Percentiles rank a stretch among this genome's conserved stretches.
Conservation (phyloP, 371 early-diverging fungal species). For the Lichtheimia ornata region DNA sequence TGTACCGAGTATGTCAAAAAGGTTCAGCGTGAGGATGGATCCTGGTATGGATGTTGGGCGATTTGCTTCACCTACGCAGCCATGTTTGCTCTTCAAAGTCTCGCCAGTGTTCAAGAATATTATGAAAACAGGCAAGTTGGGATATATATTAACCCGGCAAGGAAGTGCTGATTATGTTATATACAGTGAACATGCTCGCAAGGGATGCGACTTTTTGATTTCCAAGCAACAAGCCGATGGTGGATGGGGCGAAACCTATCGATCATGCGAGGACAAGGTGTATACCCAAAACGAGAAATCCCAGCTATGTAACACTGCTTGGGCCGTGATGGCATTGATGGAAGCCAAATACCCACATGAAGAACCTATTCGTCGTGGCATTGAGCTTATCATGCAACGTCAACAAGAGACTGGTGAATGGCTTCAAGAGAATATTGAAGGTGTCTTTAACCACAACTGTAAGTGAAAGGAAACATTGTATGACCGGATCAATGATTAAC, state of each 20-base stretch:
- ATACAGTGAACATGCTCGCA: constrained; percentile 34
- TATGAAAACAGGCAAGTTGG: constrained; percentile 73
- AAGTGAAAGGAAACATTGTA: constrained; percentile 10
- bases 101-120: constrained; percentile 81
- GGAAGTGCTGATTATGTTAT: neutral
- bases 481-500: too few species aligned
- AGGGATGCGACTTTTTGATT: constrained; percentile 85
- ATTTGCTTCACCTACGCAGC: constrained; percentile 98
- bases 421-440: constrained; percentile 96
- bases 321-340: constrained; percentile 86
- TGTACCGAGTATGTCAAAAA: constrained; percentile 75
- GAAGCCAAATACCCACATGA: constrained; percentile 86
- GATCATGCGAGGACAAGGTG: constrained; percentile 75
- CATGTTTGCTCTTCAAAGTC: constrained; percentile 89
- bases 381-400: constrained; percentile 80
- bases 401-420: constrained; percentile 93
- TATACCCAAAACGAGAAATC: constrained; percentile 69
- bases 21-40: constrained; percentile 82
- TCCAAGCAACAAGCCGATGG: constrained; percentile 88
- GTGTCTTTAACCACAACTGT: constrained; percentile 95
- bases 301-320: constrained; percentile 94
- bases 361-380: constrained; percentile 74
- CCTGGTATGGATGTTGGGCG: constrained; percentile 97
- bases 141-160: neutral
- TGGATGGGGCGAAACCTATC: constrained; percentile 97